A percentile compares a stretch with the other conserved stretches of the same genome.
Evolutionary conservation across 2,329 filamentous ascomycete species (phyloP).

Genomic region (Thielaviopsis musarum): DNA sequence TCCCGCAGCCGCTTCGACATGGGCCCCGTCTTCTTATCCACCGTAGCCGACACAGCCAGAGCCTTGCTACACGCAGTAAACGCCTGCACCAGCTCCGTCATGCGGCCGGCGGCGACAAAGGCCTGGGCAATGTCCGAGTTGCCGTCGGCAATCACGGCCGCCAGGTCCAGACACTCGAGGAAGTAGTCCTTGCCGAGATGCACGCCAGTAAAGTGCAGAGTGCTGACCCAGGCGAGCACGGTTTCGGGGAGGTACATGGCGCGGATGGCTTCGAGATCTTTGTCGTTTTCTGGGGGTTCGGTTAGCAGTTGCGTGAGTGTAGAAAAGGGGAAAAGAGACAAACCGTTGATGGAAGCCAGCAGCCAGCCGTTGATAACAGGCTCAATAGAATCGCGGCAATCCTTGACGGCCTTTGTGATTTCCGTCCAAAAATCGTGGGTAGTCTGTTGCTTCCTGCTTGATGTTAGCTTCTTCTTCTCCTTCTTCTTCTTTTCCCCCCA

Average conservation of each 20-base stretch:
- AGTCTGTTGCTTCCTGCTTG: constrained; percentile 16
- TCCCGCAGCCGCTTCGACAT: constrained; percentile 42
- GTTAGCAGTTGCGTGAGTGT: constrained; percentile 10
- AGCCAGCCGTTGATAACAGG: constrained; percentile 52
- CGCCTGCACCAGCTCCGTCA: constrained; percentile 59
- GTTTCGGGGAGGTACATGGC: constrained; percentile 72
- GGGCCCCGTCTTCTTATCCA: constrained; percentile 31
- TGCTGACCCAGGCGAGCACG: constrained; percentile 66
- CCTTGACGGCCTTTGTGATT: constrained; percentile 37
- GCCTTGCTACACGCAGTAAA: constrained; percentile 66
- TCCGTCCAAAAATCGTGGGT: constrained; percentile 35
- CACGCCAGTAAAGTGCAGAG: constrained; percentile 63
- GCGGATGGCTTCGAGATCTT: constrained; percentile 48
- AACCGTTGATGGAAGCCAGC: constrained; percentile 36
- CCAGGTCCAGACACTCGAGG: constrained; percentile 74
- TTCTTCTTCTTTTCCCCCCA: background rate
- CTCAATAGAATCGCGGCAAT: constrained; percentile 37
- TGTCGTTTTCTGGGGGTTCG: constrained; percentile 31
- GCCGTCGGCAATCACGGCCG: constrained; percentile 55
- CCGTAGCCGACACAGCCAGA: constrained; percentile 38
- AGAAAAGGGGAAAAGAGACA: constrained; percentile 14
- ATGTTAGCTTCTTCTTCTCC: background rate
- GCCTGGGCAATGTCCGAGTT: constrained; percentile 47
- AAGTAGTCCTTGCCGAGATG: constrained; percentile 59
- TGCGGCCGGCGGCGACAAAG: constrained; percentile 47